A percentile compares a stretch with the other conserved stretches of the same genome.
Conservation (phyloP, 192 early-diverging fungal species). For the Podila epigama region DNA sequence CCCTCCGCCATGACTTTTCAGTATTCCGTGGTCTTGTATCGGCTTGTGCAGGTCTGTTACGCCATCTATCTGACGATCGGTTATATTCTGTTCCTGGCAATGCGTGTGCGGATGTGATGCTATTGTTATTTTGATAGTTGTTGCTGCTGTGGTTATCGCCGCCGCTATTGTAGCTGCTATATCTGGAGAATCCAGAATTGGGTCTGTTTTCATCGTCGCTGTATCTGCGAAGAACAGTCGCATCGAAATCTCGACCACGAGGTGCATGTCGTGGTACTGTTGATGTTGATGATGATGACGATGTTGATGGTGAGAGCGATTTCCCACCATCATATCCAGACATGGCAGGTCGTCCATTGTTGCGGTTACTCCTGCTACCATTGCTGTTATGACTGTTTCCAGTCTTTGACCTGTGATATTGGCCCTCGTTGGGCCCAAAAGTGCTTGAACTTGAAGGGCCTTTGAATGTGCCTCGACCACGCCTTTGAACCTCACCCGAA, state of each 20-base stretch:
- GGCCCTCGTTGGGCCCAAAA: too few species aligned
- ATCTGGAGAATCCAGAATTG: slow-evolving; percentile 26
- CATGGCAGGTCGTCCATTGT: slow-evolving; percentile 1
- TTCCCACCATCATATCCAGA: not conserved
- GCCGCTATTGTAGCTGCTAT: slow-evolving; percentile 22
- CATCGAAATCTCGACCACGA: slow-evolving; percentile 51
- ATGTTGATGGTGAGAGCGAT: not conserved
- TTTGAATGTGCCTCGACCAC: slow-evolving; percentile 46
- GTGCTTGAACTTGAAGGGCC: slow-evolving; percentile 10
- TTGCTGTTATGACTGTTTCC: not conserved
- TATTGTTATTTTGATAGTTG: not conserved
- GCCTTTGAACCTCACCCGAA: slow-evolving; percentile 19
- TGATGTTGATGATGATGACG: not conserved
- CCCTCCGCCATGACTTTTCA: not conserved
- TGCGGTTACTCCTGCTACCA: not conserved
- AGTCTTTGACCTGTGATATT: too few species aligned
- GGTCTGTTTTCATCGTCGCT: slow-evolving; percentile 36
- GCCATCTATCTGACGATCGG: not conserved
- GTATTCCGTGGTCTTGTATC: not conserved
- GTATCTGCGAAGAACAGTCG: slow-evolving; percentile 46
- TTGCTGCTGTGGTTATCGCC: not conserved
- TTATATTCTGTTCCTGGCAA: not conserved
- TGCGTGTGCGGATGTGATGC: not conserved
- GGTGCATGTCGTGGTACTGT: slow-evolving; percentile 24
- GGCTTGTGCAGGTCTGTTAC: not conserved